These are phyloP conservation scores for Nemania serpens DNA, from an alignment of 2,329 filamentous ascomycete species.

Conservation along the genomic window DNA sequence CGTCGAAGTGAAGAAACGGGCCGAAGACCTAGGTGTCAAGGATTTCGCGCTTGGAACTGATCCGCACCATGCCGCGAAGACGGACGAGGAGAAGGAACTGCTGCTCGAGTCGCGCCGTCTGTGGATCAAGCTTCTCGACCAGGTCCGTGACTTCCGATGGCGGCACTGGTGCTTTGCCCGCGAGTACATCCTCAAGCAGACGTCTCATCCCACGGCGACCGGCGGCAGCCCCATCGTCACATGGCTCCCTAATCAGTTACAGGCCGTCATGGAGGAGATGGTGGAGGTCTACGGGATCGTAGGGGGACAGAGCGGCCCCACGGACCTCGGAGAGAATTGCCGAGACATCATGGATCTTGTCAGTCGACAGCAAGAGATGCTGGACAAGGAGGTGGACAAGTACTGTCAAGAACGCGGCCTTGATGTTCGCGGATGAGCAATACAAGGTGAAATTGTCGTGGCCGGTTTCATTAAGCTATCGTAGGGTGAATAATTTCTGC, in stretches of 20 bases:
- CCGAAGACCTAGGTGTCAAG: slow-evolving; percentile 57
- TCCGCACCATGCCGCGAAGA: slow-evolving; percentile 38
- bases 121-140: slow-evolving; percentile 70
- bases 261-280: slow-evolving; percentile 76
- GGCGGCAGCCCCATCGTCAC: slow-evolving; percentile 83
- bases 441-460: background rate
- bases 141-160: slow-evolving; percentile 82
- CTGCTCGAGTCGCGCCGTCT: slow-evolving; percentile 61
- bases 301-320: slow-evolving; percentile 42
- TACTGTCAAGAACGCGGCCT: slow-evolving; percentile 67
- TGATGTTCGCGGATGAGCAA: slow-evolving; percentile 2
- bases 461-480: background rate
- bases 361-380: slow-evolving; percentile 64
- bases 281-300: slow-evolving; percentile 57
- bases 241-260: slow-evolving; percentile 81
- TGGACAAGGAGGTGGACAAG: slow-evolving; percentile 75
- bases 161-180: slow-evolving; percentile 84
- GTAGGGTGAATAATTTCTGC: background rate
- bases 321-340: slow-evolving; percentile 51
- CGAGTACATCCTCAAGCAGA: slow-evolving; percentile 83
- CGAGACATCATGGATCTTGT: slow-evolving; percentile 71
- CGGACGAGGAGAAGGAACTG: slow-evolving; percentile 43
- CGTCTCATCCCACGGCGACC: slow-evolving; percentile 75
- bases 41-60: slow-evolving; percentile 57
- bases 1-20: slow-evolving; percentile 64